Conservation (phyloP, 257 asterid species). For the Fraxinus anomala region DNA sequence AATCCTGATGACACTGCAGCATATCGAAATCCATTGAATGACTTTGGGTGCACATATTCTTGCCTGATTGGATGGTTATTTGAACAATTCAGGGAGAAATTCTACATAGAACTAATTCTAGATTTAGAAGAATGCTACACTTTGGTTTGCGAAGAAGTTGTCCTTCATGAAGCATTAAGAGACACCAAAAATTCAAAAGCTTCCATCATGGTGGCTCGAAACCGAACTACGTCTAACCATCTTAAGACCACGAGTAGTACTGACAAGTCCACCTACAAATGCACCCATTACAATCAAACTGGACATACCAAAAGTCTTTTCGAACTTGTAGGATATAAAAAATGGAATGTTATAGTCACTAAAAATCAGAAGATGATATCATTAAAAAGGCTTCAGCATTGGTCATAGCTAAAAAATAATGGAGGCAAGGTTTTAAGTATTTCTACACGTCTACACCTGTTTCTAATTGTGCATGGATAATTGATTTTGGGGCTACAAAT, state of each 20-base stretch:
- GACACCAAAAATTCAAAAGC: not conserved
- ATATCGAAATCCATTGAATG: not conserved
- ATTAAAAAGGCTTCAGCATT: not conserved
- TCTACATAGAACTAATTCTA: constrained; percentile 2
- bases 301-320: not conserved
- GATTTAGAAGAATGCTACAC: constrained; percentile 11
- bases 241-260: not conserved
- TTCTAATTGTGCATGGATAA: not conserved
- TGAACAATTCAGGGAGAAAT: constrained; percentile 27
- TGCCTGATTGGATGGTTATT: constrained; percentile 1
- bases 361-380: not conserved
- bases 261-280: not conserved
- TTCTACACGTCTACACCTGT: not conserved
- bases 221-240: not conserved
- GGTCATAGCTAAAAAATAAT: not conserved
- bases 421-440: constrained; percentile 12
- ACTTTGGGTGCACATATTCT: constrained; percentile 21
- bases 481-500: not conserved
- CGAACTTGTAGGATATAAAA: constrained; percentile 10
- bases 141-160: not conserved
- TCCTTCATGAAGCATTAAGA: not conserved
- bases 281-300: not conserved
- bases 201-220: not conserved
- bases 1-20: constrained; percentile 2
- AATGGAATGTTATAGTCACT: not conserved